Evolutionary conservation across 2,329 filamentous ascomycete genomes (phyloP), one percentile per base, ranked within the genome.

Genomic region (Verticillium longisporum): DNA sequence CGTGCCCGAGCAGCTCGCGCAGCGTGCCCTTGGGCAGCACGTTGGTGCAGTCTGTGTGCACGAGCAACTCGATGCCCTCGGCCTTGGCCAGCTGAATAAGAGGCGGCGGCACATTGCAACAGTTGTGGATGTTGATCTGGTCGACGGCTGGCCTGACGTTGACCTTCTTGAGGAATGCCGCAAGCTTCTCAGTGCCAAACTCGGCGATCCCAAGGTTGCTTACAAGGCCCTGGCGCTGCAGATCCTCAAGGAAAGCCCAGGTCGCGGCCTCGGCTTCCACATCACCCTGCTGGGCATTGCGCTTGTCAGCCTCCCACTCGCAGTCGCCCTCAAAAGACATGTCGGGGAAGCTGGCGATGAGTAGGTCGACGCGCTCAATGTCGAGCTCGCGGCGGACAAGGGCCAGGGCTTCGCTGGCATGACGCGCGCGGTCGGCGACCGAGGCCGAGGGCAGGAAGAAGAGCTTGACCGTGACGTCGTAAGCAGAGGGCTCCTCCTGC

Each of bases 111-210:
- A 98, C 95, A 56, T 92, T 94, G 76, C 95, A 99, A 79, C 94
- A 98, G 75, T 98, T 91, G 68, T 91, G 88, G 58, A 97, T 85
- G 72, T 98, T 98, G 80, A 99, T 96, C 81, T 99, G 95, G 74
- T 98, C 88, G 50, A 98, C 94, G 21, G 85, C 84, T 0, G 95
- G 95, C 66, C 84, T 85, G 63, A 96, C 80, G 50, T 79, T 80
- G 26, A 91, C 89, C 63, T 85, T 80, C 53, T 85, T 80, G 32
- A 98, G 78, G 69, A 99, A 93, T 14, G 85, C 85, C n/a, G 83
- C 77, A 41, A 99, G 79, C 69, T 95, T 89, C 68, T 92, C 87
- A 67, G 87, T 91, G 60, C 94, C 93, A 72, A 97, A 98, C 74
- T 99, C 95, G 57, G 95, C 87, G 32, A 98, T 84, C 1, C 95